Base-by-base conservation (phyloP, 192 early-diverging fungal genomes). In the Backusella luteola region DNA sequence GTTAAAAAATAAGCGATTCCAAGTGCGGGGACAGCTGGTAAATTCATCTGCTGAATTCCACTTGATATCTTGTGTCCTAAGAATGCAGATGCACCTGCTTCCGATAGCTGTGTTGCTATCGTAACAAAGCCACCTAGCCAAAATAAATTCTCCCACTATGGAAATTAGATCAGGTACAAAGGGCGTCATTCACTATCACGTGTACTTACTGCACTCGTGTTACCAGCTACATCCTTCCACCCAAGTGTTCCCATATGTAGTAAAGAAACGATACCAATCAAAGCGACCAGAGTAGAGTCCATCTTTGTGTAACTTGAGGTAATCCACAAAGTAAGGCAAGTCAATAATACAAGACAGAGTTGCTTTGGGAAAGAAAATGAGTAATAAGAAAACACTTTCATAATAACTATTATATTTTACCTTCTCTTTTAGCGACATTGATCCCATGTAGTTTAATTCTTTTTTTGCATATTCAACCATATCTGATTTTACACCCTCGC, bases 71-170 rank as follows among this genome's bases (percentile, higher is more conserved):
- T 85, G 35, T 86, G 74, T 23, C 94, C 94, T 38, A 95, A 81
- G 81, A 84, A 92, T 17, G 83, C 76, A 15, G 91, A 87, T 21
- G 93, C 82, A n/a, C 93, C 93, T 6, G 91, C 83, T n/a, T 85
- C 87, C 17, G 87, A 83, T 8, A 95, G 81, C 69, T 94, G 92
- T 72, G 93, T 87, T 66, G 92, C 92, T 73, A 95, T 87, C 0
- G 93, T 85, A 44, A 95, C 86, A 83, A 95, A 93, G 42, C 91
- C 90, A 19, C 91, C 89, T 4, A 95, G 82, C 94, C 94, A 95
- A 80, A 93, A 94, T 68, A 93, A 89, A 5, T 90, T 88, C 75
- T 95, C 94, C 94, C 94, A 95, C 66, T 88, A 77, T 42, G n/a
- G 38, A 63, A 73, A 63, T 38, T 29, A 39, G 34, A 36, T 39